A percentile compares a stretch with the other conserved stretches of the same genome.
These are phyloP conservation scores for Colletotrichum zoysiae DNA, from an alignment of 2,329 filamentous ascomycete genomes.

Conservation along the genomic window DNA sequence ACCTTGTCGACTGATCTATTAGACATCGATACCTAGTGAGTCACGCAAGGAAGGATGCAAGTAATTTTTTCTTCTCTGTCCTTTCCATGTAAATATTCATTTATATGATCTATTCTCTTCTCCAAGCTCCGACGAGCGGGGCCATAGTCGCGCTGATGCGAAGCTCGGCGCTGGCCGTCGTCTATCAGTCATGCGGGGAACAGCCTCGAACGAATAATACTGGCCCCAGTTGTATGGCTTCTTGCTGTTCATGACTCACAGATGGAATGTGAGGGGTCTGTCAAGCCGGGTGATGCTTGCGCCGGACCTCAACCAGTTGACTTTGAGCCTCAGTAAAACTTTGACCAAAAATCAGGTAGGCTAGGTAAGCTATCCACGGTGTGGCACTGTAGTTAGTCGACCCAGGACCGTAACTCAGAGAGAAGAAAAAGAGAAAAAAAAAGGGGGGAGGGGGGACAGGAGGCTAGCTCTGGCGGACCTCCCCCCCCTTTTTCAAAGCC, in stretches of 20 bases:
- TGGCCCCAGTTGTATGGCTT: constrained; percentile 27
- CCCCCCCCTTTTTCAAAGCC: too few relatives aligned
- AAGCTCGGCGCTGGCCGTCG: constrained; percentile 32
- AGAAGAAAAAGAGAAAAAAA: too few relatives aligned
- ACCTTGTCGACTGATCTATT: neutral
- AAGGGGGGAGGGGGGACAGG: too few relatives aligned
- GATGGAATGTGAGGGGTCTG: constrained; percentile 34
- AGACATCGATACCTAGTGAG: too few relatives aligned
- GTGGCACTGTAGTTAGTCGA: neutral
- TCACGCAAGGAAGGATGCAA: neutral
- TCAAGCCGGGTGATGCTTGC: constrained; percentile 33
- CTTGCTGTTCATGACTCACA: constrained; percentile 39
- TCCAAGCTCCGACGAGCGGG: constrained; percentile 19
- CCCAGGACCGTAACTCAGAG: neutral
- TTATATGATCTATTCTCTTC: neutral
- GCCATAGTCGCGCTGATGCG: constrained; percentile 17
- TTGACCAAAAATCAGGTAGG: constrained; percentile 21
- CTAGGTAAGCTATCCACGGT: neutral
- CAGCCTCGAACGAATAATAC: constrained; percentile 25
- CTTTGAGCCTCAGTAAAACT: constrained; percentile 32
- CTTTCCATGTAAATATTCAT: too few relatives aligned
- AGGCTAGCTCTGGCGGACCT: neutral
- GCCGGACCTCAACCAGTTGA: constrained; percentile 21
- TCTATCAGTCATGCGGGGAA: constrained; percentile 32
- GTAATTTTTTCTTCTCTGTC: neutral